phyloP scores from a whole-genome alignment of 208 protist genomes.

The Acanthamoeba triangularis region DNA sequence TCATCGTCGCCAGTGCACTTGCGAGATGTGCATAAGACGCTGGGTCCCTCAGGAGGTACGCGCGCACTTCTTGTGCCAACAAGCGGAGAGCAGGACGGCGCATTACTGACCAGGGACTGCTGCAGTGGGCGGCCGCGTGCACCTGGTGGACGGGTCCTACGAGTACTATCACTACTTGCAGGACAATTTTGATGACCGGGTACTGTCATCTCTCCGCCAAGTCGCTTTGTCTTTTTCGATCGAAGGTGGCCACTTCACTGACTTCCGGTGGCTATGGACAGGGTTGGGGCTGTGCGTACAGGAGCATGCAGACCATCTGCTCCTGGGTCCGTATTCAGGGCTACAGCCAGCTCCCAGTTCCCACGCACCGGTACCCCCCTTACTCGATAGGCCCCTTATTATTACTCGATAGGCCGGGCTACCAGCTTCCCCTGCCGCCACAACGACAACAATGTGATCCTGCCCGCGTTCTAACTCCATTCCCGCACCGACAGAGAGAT shows the following conservation, averaged over 20 bases:
- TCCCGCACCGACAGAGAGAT: conserved; percentile 87
- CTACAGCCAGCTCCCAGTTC: conserved; percentile 65
- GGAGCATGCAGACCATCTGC: conserved; percentile 92
- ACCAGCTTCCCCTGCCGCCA: too few species aligned
- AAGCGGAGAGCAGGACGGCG: neutral
- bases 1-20: conserved; percentile 7
- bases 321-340: conserved; percentile 86
- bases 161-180: conserved; percentile 98
- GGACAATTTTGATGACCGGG: conserved; percentile 94
- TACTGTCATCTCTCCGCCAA: neutral
- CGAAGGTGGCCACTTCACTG: neutral
- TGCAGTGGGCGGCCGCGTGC: conserved; percentile 67
- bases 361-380: conserved; percentile 71
- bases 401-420: too few species aligned
- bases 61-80: neutral
- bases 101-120: neutral
- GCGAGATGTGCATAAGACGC: conserved; percentile 34
- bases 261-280: conserved; percentile 76
- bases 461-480: neutral
- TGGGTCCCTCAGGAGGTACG: conserved; percentile 72
- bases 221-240: neutral
- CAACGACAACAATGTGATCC: neutral
- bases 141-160: conserved; percentile 92
- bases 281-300: conserved; percentile 97
- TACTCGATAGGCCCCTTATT: too few species aligned